Conservation (phyloP, 2,329 filamentous ascomycete species). For the Neonectria magnoliae region DNA sequence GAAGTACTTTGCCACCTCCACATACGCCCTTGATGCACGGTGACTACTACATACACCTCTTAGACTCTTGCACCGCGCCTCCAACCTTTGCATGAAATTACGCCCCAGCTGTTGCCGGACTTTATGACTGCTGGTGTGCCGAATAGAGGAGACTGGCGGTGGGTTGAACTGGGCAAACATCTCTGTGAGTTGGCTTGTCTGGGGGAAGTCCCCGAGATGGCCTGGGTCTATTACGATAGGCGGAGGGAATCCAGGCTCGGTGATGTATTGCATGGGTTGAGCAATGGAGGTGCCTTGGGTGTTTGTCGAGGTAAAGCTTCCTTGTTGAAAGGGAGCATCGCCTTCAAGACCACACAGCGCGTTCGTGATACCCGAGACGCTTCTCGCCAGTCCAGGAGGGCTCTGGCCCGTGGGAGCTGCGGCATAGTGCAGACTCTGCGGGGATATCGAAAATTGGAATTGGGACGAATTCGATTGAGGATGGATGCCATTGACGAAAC, state of each 20-base stretch:
- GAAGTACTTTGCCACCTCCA: constrained; percentile 19
- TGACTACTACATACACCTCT: constrained; percentile 7
- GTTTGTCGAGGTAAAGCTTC: constrained; percentile 2
- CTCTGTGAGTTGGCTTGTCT: background rate
- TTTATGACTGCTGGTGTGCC: constrained; percentile 22
- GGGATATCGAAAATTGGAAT: constrained; percentile 17
- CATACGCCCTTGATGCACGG: background rate
- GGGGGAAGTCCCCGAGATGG: background rate
- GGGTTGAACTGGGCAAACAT: background rate
- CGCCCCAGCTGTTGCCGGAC: constrained; percentile 21
- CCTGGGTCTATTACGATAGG: background rate
- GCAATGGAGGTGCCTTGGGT: background rate
- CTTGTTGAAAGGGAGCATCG: background rate
- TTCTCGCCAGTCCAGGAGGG: constrained; percentile 5
- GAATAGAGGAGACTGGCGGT: constrained; percentile 7
- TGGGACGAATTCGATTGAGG: constrained; percentile 12
- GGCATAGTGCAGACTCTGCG: background rate
- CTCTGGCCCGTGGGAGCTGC: background rate
- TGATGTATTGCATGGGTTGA: background rate
- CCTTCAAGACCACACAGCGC: constrained; percentile 13
- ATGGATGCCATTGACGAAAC: constrained; percentile 21
- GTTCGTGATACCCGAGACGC: constrained; percentile 31
- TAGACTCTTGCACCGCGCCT: constrained; percentile 23
- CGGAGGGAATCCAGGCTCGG: background rate
- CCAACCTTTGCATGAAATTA: constrained; percentile 21